Conservation (phyloP, 2,329 filamentous ascomycete species). For the Diaporthe citriasiana region DNA sequence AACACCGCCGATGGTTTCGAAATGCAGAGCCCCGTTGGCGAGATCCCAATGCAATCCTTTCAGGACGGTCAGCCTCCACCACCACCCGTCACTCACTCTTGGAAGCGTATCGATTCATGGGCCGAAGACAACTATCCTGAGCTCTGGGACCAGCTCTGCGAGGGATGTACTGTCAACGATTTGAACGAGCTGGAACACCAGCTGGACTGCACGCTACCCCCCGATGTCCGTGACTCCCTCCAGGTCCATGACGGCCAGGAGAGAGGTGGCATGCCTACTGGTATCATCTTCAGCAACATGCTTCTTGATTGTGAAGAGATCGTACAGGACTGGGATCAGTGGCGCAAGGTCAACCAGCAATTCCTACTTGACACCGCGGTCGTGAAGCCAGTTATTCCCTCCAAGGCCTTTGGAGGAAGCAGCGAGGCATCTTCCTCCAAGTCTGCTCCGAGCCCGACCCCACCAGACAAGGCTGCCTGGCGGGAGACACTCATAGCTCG, state of each 20-base stretch:
- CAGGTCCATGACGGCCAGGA: constrained; percentile 97
- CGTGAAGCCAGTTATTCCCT: constrained; percentile 73
- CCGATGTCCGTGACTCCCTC: constrained; percentile 93
- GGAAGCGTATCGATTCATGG: constrained; percentile 95
- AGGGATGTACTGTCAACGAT: constrained; percentile 93
- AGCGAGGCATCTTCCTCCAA: constrained; percentile 78
- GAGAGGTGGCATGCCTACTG: constrained; percentile 89
- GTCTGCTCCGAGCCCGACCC: constrained; percentile 64
- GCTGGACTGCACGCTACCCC: constrained; percentile 91
- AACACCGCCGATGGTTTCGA: constrained; percentile 78
- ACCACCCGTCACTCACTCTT: constrained; percentile 89
- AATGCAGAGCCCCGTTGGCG: constrained; percentile 76
- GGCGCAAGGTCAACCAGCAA: constrained; percentile 93
- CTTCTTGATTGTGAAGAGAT: constrained; percentile 98
- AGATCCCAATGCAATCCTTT: constrained; percentile 98
- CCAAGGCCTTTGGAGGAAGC: constrained; percentile 79
- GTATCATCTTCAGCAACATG: constrained; percentile 95
- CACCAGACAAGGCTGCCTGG: constrained; percentile 77
- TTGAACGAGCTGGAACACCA: constrained; percentile 97
- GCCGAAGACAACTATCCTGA: constrained; percentile 95
- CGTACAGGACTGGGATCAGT: constrained; percentile 97
- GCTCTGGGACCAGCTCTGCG: constrained; percentile 91
- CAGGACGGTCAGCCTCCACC: constrained; percentile 91
- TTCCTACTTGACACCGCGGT: constrained; percentile 76
- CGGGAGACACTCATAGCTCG: constrained; percentile 85